Conservation (phyloP, 495 filamentous ascomycete genomes). For the Talaromyces thailandensis region DNA sequence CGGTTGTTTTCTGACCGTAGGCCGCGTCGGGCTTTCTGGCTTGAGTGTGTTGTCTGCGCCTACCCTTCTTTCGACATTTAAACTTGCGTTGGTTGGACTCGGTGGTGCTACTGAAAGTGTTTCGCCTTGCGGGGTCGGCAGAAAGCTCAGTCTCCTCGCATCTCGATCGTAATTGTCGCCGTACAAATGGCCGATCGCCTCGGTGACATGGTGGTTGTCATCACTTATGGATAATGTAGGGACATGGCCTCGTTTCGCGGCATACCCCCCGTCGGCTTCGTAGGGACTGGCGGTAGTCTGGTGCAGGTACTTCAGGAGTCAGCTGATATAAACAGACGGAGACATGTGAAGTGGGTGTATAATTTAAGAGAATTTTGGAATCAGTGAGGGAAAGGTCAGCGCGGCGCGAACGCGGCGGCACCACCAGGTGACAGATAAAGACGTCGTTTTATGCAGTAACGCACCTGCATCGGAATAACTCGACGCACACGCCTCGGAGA, state of each 20-base stretch:
- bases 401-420: not conserved
- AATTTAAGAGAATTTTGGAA: not conserved
- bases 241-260: slow-evolving; percentile 51
- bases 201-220: slow-evolving; percentile 91
- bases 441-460: not conserved
- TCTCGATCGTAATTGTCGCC: slow-evolving; percentile 68
- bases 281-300: slow-evolving; percentile 46
- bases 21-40: not conserved
- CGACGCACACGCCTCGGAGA: not conserved
- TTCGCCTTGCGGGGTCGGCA: slow-evolving; percentile 42
- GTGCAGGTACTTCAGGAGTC: slow-evolving; percentile 2
- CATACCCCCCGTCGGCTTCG: slow-evolving; percentile 45
- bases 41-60: not conserved
- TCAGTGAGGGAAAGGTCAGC: not conserved
- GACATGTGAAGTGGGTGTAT: not conserved
- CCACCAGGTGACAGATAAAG: not conserved
- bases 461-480: slow-evolving; percentile 9
- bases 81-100: slow-evolving; percentile 26
- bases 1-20: slow-evolving; percentile 1
- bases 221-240: slow-evolving; percentile 66
- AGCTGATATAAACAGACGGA: not conserved
- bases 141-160: slow-evolving; percentile 55
- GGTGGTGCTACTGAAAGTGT: slow-evolving; percentile 35
- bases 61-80: not conserved
- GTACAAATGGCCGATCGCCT: slow-evolving; percentile 95